Evolutionary conservation across 495 filamentous ascomycete genomes (phyloP).

Genomic region (Penicillium canariense): DNA sequence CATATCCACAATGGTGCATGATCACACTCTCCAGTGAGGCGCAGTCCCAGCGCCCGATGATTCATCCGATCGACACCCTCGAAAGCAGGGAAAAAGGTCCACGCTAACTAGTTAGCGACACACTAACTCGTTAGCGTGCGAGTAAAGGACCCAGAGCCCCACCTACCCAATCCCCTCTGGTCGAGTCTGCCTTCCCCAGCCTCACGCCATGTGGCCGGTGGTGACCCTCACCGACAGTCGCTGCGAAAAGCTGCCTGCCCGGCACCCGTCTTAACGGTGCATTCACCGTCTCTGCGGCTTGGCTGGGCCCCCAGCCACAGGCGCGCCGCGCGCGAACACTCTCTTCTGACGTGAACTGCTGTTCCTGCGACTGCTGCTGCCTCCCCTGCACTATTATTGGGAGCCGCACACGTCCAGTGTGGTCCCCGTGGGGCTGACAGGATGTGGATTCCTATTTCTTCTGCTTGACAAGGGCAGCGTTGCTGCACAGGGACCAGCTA

Average conservation of each 20-base stretch:
- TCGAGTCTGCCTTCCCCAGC: slow-evolving; percentile 7
- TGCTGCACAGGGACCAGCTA: neutral
- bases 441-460: neutral
- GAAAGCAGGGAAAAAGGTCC: neutral
- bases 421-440: neutral
- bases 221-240: slow-evolving; percentile 12
- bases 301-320: slow-evolving; percentile 2
- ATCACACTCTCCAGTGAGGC: no score
- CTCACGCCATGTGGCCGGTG: slow-evolving; percentile 9
- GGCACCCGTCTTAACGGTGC: neutral
- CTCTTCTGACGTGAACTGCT: slow-evolving; percentile 3
- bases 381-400: neutral
- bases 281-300: slow-evolving; percentile 16
- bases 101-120: no score
- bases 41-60: slow-evolving; percentile 11
- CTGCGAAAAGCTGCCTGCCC: neutral
- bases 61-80: neutral
- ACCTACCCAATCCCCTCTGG: neutral
- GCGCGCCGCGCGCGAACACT: neutral
- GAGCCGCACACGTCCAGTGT: neutral
- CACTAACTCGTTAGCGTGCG: no score
- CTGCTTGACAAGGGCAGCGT: neutral
- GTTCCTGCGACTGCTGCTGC: no score
- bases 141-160: neutral
- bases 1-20: slow-evolving; percentile 3